Percentiles rank a stretch among this genome's conserved stretches.
These are phyloP conservation scores for Aspergillus pseudoviridinutans DNA, from an alignment of 2,329 filamentous ascomycete species.

Conservation along the genomic window DNA sequence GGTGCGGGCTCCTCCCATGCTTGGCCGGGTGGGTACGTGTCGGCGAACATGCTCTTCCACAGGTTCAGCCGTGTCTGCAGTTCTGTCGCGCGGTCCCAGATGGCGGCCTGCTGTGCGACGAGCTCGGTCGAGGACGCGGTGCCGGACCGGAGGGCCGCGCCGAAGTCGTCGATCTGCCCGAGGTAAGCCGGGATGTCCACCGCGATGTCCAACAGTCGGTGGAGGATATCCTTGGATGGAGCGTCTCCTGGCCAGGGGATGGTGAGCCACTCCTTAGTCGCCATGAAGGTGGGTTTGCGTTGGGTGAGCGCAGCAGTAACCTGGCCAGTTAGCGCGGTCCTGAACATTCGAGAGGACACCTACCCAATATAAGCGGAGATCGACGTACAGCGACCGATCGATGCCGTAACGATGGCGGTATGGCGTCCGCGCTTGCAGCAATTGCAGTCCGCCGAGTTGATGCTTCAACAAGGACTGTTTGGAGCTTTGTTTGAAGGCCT, in stretches of 20 bases:
- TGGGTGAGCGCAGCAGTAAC: slow-evolving; percentile 21
- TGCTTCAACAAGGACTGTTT: slow-evolving; percentile 22
- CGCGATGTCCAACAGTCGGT: slow-evolving; percentile 21
- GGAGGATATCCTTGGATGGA: slow-evolving; percentile 21
- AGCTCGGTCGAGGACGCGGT: slow-evolving; percentile 10
- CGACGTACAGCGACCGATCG: slow-evolving; percentile 23
- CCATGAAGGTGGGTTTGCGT: slow-evolving; percentile 22
- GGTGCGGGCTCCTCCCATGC: slow-evolving; percentile 10
- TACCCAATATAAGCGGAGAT: slow-evolving; percentile 27
- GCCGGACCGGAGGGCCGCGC: slow-evolving; percentile 2
- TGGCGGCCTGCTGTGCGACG: slow-evolving; percentile 9
- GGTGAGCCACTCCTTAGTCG: slow-evolving; percentile 21
- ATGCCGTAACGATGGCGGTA: slow-evolving; percentile 23
- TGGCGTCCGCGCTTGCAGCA: slow-evolving; percentile 18
- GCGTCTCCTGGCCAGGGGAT: slow-evolving; percentile 19
- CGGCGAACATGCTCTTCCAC: slow-evolving; percentile 18
- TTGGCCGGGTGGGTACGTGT: slow-evolving; percentile 12
- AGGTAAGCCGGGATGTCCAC: slow-evolving; percentile 24
- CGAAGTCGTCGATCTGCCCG: slow-evolving; percentile 17
- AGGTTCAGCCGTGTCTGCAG: slow-evolving; percentile 17
- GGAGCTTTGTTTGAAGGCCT: slow-evolving; percentile 25
- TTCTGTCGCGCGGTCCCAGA: slow-evolving; percentile 17
- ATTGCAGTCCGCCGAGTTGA: slow-evolving; percentile 21
- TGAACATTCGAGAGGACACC: background rate
- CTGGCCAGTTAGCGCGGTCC: slow-evolving; percentile 4